Evolutionary conservation across 176 grass and related monocot species (phyloP), one percentile per base, ranked within the genome.

Genomic region (Oryza nivara): DNA sequence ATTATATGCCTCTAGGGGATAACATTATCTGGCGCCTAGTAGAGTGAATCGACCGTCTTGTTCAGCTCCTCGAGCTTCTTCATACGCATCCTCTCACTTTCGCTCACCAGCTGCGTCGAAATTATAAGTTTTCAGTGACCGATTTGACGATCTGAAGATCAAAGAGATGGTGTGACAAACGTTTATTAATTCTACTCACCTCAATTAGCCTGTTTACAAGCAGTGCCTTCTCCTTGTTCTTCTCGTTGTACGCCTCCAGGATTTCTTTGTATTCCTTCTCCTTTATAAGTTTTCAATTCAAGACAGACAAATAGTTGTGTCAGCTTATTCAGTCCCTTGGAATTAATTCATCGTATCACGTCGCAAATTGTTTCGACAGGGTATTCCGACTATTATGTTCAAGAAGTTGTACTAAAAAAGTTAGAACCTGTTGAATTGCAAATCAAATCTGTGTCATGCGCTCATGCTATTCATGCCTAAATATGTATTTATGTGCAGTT

Each of bases 61-160:
- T 89, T 92, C 72, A 99, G 84, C 85, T 99, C 96, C 73, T 96
- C 96, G 17, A 99, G 92, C 90, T 96, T 99, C 88, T 89, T 99
- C 96, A 99, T 99, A 72, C 96, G 88, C 84, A 94, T 82, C 84
- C 92, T 91, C 86, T 99, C 96, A 41, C 96, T 99, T 58, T 99
- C 91, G 65, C 91, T 93, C 66, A 96, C 96, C 75, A 99, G 72
- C 93, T 99, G 89, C 58, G 60, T n/a, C 76, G 7, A 32, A 52
- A 60, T n/a, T 38, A 44, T 52, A 20, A 14, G 43, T 7, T 40
- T 48, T 32, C 30, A 75, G 48, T 58, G 46, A 49, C 15, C 16
- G 1, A 11, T 6, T 30, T 1, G 32, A n/a, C 1, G 9, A 11
- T 17, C 36, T 70, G 9, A 45, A 7, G 12, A 58, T 16, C 2